Evolutionary conservation across 2,329 filamentous ascomycete species (phyloP), one percentile per base, ranked within the genome.

Genomic region (Penicillium sp.): DNA sequence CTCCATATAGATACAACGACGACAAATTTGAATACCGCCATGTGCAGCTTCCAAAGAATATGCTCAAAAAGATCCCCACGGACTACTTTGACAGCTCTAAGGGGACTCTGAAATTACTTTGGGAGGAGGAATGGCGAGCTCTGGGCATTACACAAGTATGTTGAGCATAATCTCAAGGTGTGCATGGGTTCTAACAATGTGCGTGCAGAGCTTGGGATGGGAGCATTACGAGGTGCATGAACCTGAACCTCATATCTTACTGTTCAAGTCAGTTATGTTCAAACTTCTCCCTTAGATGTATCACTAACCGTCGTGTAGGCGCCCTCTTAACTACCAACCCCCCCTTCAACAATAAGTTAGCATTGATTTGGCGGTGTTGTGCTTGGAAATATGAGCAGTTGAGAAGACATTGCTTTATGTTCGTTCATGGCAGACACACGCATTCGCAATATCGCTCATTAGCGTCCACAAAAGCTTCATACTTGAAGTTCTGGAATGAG

Each of bases 161-260:
- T 47, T 50, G 16, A 39, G 57, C 43, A 14, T 39, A 7, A 11
- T n/a, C 18, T 10, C 10, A 35, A 24, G 20, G 32, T 38, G 20
- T 45, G 16, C 14, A n/a, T 34, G 2, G 14, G 35, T 34, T 38
- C 58, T 56, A 38, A 62, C 35, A 45, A 46, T 5, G 43, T 20
- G 24, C 32, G 24, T 34, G 48, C 72, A 97, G 92, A 97, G 93
- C 80, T 81, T 99, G 69, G 94, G 94, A 56, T 99, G 94, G 94
- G 93, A 97, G 75, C 94, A 99, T 76, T 99, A 99, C 74, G 94
- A 99, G 76, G 94, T 99, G 53, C 94, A 99, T 75, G 94, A 97
- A 76, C 94, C 94, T 42, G 94, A 99, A 79, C 94, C 94, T 63
- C 94, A 99, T 75, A 99, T 99, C 70, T 84, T 99, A 53, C 85